These are phyloP conservation scores for Ramaria rubella DNA, from an alignment of 768 basidiomycete species.

Conservation along the genomic window DNA sequence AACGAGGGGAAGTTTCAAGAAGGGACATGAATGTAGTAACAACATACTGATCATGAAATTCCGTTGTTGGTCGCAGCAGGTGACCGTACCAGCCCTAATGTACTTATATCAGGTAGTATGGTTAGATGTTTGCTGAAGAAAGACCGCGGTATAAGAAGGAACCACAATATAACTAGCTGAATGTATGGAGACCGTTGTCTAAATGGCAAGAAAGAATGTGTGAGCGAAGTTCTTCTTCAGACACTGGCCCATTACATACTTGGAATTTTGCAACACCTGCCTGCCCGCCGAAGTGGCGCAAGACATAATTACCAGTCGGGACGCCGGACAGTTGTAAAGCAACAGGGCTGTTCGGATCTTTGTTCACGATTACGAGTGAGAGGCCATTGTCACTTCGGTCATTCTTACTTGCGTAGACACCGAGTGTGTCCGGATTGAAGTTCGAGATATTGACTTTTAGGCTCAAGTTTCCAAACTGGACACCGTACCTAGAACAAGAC, in stretches of 20 bases:
- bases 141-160: slow-evolving; percentile 31
- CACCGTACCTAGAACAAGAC: slow-evolving; percentile 34
- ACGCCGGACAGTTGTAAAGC: slow-evolving; percentile 37
- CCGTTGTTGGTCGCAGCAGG: too few species aligned
- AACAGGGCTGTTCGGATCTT: slow-evolving; percentile 36
- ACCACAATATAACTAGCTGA: slow-evolving; percentile 29
- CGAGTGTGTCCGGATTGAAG: slow-evolving; percentile 35
- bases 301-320: slow-evolving; percentile 42
- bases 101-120: too few species aligned
- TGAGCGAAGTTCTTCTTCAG: neutral
- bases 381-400: slow-evolving; percentile 27
- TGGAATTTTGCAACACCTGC: slow-evolving; percentile 52
- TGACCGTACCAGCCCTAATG: too few species aligned
- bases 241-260: slow-evolving; percentile 24
- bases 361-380: slow-evolving; percentile 46
- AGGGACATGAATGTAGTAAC: too few species aligned
- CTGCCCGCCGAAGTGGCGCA: slow-evolving; percentile 50
- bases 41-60: too few species aligned
- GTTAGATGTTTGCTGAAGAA: slow-evolving; percentile 29
- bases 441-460: slow-evolving; percentile 40
- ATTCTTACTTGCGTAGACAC: slow-evolving; percentile 37
- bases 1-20: too few species aligned
- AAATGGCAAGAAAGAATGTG: neutral
- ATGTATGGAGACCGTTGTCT: slow-evolving; percentile 28
- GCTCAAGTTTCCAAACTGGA: slow-evolving; percentile 38